Evolutionary conservation across 139 green algal genomes (phyloP).

Genomic region (Nannochloris sp.): DNA sequence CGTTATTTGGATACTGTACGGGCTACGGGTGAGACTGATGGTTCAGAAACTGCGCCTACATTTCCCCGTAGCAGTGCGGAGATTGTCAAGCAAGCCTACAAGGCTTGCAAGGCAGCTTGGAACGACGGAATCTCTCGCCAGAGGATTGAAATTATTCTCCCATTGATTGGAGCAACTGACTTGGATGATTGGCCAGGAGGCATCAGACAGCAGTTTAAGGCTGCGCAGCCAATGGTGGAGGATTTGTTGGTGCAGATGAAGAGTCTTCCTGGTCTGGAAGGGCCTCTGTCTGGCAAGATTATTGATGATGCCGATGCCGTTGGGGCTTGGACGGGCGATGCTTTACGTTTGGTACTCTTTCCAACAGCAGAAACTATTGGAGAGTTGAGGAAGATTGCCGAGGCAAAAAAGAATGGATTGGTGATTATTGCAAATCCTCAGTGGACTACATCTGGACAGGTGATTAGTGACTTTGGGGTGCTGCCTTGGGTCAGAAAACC

Average conservation of each 20-base stretch:
- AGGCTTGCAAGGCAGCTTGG: constrained; percentile 46
- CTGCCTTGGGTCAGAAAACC: constrained; percentile 17
- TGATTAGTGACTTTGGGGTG: constrained; percentile 46
- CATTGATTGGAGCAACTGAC: constrained; percentile 84
- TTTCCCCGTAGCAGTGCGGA: constrained; percentile 19
- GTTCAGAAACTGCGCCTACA: background rate
- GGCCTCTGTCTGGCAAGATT: constrained; percentile 42
- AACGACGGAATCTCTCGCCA: constrained; percentile 50
- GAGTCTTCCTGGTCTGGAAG: constrained; percentile 37
- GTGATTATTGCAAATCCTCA: constrained; percentile 75
- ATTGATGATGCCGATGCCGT: constrained; percentile 77
- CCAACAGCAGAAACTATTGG: constrained; percentile 56
- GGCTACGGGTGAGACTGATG: no score
- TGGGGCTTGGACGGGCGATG: constrained; percentile 49
- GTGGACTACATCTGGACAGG: constrained; percentile 38
- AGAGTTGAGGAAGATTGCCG: constrained; percentile 30
- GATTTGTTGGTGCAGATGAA: constrained; percentile 58
- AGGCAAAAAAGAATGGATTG: constrained; percentile 30
- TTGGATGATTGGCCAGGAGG: constrained; percentile 87
- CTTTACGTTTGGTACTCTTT: constrained; percentile 65
- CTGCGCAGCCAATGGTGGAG: constrained; percentile 24
- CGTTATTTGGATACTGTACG: background rate
- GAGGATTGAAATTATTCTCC: constrained; percentile 71
- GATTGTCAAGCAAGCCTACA: constrained; percentile 51
- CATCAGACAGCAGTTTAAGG: constrained; percentile 82